Evolutionary conservation across 257 asterid genomes (phyloP), one percentile per base, ranked within the genome.

Genomic region (Solanum piurae): DNA sequence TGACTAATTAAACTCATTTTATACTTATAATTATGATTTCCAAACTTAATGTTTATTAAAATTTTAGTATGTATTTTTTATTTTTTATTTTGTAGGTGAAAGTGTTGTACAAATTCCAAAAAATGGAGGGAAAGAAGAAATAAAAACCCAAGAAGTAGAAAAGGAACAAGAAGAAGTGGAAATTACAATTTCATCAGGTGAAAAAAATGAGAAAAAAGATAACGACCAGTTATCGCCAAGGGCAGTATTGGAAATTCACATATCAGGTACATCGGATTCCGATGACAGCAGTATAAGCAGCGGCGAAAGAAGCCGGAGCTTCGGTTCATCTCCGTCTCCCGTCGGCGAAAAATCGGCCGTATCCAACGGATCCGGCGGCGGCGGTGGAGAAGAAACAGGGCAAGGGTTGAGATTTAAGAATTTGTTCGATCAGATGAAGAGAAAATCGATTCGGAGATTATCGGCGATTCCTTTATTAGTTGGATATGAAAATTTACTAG

Each of bases 161-260:
- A 85, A 27, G 36, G 69, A 83, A 29, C 69, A 76, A 86, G 44
- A 73, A 58, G 86, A 49, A 49, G 44, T 64, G 21, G 87, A 55
- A 75, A 71, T 71, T 21, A 12, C 74, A 72, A 68, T 69, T 37
- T 31, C 64, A 33, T 31, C 64, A 14, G 31, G 23, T 40, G 85
- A 62, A 1, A 40, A 87, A 74, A 60, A 86, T 80, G 55, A n/a
- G n/a, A 46, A 40, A 20, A 89, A 90, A 79, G 87, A 21, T 0
- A 73, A 73, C 18, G 91, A 89, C 4, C 92, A 92, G 49, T 86
- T 92, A 13, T 96, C 98, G 2, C 98, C 99, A 10, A 89, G 97
- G 90, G 96, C 98, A 7, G 98, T 95, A n/a, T 23, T 95, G 89
- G 99, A 96, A 89, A 91, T 91, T 9, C 94, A 93, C 0, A 62